These are phyloP conservation scores for Penicillium glabrum DNA, from an alignment of 2,329 filamentous ascomycete genomes.

Conservation along the genomic window DNA sequence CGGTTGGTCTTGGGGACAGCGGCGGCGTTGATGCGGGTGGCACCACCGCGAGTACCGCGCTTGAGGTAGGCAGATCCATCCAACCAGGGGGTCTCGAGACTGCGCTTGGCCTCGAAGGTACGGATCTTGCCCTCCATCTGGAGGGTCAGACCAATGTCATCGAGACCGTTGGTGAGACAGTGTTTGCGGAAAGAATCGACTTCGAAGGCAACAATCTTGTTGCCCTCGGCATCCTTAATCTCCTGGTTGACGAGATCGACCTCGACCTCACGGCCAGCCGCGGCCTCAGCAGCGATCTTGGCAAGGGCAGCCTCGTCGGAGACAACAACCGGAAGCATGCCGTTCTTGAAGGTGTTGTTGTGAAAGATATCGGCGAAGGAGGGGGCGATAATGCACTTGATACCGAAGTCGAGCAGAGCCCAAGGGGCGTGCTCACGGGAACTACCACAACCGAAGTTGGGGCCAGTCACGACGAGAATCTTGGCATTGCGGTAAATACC, in stretches of 20 bases:
- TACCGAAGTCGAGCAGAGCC: constrained; percentile 95
- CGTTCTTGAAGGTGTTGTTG: constrained; percentile 99
- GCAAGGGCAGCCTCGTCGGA: constrained; percentile 65
- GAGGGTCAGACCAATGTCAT: constrained; percentile 94
- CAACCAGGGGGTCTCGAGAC: constrained; percentile 81
- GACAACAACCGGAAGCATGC: constrained; percentile 88
- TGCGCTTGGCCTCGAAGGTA: constrained; percentile 76
- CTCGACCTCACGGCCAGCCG: constrained; percentile 79
- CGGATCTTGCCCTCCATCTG: constrained; percentile 87
- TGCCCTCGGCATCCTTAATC: constrained; percentile 74
- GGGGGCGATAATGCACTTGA: constrained; percentile 88
- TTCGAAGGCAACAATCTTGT: constrained; percentile 74
- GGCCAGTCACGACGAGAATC: constrained; percentile 86
- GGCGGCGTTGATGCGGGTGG: constrained; percentile 63
- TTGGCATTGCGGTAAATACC: constrained; percentile 81
- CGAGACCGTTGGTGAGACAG: constrained; percentile 87
- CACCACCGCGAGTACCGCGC: constrained; percentile 52
- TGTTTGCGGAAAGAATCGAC: constrained; percentile 94
- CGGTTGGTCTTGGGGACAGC: constrained; percentile 86
- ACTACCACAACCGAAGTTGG: constrained; percentile 93
- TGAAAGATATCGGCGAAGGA: constrained; percentile 93
- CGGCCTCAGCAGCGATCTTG: constrained; percentile 72
- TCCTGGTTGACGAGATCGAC: constrained; percentile 83
- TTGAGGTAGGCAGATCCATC: constrained; percentile 81
- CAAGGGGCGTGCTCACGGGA: constrained; percentile 95